Base-by-base conservation (phyloP, 345 rosid genomes). In the Eutrema yunnanense region DNA sequence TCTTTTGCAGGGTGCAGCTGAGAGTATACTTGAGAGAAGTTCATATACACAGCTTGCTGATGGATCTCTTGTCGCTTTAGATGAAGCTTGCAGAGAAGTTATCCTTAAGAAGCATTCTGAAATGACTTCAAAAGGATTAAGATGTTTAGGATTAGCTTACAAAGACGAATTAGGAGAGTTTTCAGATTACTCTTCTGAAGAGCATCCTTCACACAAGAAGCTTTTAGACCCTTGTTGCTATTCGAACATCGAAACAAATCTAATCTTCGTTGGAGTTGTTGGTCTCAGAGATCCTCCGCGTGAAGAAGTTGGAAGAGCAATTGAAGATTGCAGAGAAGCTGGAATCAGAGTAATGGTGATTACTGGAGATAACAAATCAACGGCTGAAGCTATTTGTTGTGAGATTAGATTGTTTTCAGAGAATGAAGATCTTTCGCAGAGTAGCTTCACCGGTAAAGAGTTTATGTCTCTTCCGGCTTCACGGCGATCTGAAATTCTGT, bases 211-310 rank as follows among this genome's bases (percentile, higher is more conserved):
- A 52, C 98, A 93, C 85, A 83, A 81, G 81, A 88, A 85, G 85
- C 84, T 93, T 80, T 89, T 88, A 55, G 96, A 93, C 80, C 97
- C 97, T 62, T 69, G 83, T 55, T 72, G 78, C 77, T 93, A 93
- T 78, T 80, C 82, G 2, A 73, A 76, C 77, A 90, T 93, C 33
- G 98, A 93, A 77, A 86, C 86, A 61, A 81, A 83, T 72, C 65
- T 88, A 46, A 76, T 81, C 71, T 93, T 93, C 67, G 96, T 90
- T 11, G 97, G 96, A 41, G 88, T 90, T 75, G 90, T 86, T 71
- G 96, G 96, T 71, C 80, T 93, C 11, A 84, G 96, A 84, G 98
- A 93, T 61, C 98, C 98, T 74, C 98, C 98, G 0, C 96, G 96
- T n/a, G 87, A 86, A 54, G 96, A 83, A 78, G 90, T 93, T 69